A percentile compares a stretch with the other conserved stretches of the same genome.
Evolutionary conservation across 306 rosid species (phyloP).

Genomic region (Argentina anserina): DNA sequence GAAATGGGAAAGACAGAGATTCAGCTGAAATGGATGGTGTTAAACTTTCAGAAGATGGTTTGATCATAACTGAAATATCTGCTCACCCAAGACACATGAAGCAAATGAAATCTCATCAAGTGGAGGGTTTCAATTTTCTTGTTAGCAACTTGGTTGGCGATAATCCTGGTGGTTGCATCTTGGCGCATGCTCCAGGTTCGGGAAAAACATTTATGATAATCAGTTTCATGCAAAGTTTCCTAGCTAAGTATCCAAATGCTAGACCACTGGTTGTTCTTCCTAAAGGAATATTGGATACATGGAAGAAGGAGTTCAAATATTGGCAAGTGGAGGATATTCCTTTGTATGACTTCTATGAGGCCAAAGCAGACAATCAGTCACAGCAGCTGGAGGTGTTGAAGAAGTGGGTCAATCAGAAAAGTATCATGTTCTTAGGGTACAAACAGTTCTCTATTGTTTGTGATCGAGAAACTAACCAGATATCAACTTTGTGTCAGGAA

Average conservation of each 20-base stretch:
- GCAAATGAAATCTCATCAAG: slow-evolving; percentile 85
- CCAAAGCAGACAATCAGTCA: slow-evolving; percentile 61
- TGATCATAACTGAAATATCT: slow-evolving; percentile 39
- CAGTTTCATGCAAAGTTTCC: slow-evolving; percentile 90
- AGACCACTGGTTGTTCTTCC: slow-evolving; percentile 90
- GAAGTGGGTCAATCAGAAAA: slow-evolving; percentile 63
- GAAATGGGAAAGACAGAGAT: slow-evolving; percentile 34
- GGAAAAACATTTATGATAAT: slow-evolving; percentile 94
- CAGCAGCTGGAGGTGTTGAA: slow-evolving; percentile 67
- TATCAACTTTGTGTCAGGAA: slow-evolving; percentile 49
- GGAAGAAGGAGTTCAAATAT: slow-evolving; percentile 76
- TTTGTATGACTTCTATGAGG: slow-evolving; percentile 60
- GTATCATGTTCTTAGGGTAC: slow-evolving; percentile 87
- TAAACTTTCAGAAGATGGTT: too few species aligned
- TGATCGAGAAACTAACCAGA: slow-evolving; percentile 30
- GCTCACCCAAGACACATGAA: slow-evolving; percentile 77
- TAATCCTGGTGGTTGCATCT: slow-evolving; percentile 89
- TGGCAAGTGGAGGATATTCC: slow-evolving; percentile 95
- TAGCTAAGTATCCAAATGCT: slow-evolving; percentile 75
- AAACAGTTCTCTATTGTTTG: slow-evolving; percentile 72
- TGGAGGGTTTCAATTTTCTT: slow-evolving; percentile 89
- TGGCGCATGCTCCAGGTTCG: slow-evolving; percentile 97
- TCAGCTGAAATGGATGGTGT: slow-evolving; percentile 34
- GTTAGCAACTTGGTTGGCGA: slow-evolving; percentile 62
- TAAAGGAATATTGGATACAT: slow-evolving; percentile 69